Conservation (phyloP, 2,329 filamentous ascomycete genomes). For the Claviceps monticola region DNA sequence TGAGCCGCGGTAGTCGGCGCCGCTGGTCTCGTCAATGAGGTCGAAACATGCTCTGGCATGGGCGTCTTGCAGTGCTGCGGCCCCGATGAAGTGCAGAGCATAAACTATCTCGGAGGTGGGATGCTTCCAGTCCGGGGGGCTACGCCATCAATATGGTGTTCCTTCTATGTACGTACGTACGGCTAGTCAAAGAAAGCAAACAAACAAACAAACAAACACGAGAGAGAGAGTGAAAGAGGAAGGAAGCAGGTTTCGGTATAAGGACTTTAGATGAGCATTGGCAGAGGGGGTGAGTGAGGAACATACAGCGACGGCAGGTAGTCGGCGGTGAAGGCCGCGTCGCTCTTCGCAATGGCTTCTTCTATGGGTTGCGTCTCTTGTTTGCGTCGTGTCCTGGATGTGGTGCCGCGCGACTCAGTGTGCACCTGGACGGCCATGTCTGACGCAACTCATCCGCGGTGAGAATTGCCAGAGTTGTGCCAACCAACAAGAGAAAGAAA, state of each 20-base stretch:
- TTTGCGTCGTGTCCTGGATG: not conserved
- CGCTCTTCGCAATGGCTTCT: conserved; percentile 1
- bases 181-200: no score
- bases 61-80: conserved; percentile 23
- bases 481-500: not conserved
- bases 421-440: not conserved
- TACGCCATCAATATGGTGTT: not conserved
- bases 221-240: not conserved
- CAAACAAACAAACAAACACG: no score
- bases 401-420: not conserved
- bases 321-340: not conserved
- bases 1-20: conserved; percentile 48
- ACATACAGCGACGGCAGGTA: conserved; percentile 19
- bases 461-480: not conserved
- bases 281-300: no score
- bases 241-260: not conserved
- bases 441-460: not conserved
- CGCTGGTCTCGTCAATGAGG: conserved; percentile 50
- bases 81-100: conserved; percentile 27
- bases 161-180: no score
- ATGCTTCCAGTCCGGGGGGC: conserved; percentile 31
- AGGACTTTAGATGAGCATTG: not conserved
- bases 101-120: conserved; percentile 29
- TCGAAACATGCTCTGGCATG: conserved; percentile 40
- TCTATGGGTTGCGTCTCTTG: not conserved